Conservation (phyloP, 2,329 filamentous ascomycete genomes). For the Capronia americana region DNA sequence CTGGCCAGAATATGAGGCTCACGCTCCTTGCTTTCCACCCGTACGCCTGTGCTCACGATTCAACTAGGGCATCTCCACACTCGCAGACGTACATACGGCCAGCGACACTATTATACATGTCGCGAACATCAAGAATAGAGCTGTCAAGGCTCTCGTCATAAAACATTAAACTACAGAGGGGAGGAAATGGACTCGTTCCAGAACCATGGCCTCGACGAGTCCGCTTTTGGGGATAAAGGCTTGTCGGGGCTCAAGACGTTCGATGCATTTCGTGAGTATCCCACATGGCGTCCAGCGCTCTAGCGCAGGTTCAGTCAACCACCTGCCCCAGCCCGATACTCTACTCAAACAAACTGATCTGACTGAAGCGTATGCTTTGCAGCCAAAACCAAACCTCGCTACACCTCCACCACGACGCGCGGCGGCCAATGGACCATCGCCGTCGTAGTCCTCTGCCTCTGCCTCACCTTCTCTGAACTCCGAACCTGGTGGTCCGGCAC, state of each 20-base stretch:
- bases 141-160: slow-evolving; percentile 22
- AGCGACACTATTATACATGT: slow-evolving; percentile 24
- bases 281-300: not conserved
- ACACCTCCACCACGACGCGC: slow-evolving; percentile 80
- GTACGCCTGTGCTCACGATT: not conserved
- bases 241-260: slow-evolving; percentile 75
- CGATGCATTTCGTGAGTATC: slow-evolving; percentile 87
- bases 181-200: slow-evolving; percentile 35
- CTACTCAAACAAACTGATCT: slow-evolving; percentile 1
- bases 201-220: slow-evolving; percentile 75
- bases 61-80: not conserved
- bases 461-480: slow-evolving; percentile 80
- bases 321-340: not conserved
- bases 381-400: slow-evolving; percentile 97
- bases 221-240: slow-evolving; percentile 76
- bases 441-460: slow-evolving; percentile 74
- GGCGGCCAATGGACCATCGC: slow-evolving; percentile 94
- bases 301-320: not conserved
- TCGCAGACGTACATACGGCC: not conserved
- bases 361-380: slow-evolving; percentile 24
- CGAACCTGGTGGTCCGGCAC: slow-evolving; percentile 81
- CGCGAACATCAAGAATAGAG: slow-evolving; percentile 24
- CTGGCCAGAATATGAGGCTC: slow-evolving; percentile 27
- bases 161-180: not conserved
- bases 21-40: slow-evolving; percentile 5